Evolutionary conservation across 192 early-diverging fungal species (phyloP), one percentile per base, ranked within the genome.

Genomic region (Backusella westeae): DNA sequence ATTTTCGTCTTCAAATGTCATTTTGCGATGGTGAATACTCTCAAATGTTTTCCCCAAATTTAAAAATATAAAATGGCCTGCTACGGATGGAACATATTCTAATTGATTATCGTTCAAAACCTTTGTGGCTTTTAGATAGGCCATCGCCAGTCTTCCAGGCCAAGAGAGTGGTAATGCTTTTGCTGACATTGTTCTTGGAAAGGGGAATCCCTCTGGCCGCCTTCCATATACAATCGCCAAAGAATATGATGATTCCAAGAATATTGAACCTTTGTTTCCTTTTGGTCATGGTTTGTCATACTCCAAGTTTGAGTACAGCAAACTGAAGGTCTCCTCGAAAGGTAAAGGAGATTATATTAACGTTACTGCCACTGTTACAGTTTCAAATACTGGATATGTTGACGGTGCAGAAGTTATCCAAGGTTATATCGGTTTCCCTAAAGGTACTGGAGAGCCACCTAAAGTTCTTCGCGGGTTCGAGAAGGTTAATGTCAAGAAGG

Each of bases 241-340:
- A 15, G 69, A 77, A 15, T 19, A 26, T 7, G 49, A 67, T 8
- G 86, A 92, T 46, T 70, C 69, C 17, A 79, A 79, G 41, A 80
- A 78, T 34, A 86, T 91, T 75, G 63, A 67, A 19, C 89, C 88
- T 69, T 39, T 87, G 44, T 91, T 87, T 67, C 75, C 46, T 19
- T 92, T 92, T 74, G 91, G 90, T 14, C 82, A 85, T 73, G 91
- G 91, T 72, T 74, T 92, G 8, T 93, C 91, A 12, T 92, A 92
- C 83, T 89, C 91, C 29, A 82, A 23, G 15, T 92, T 92, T 76
- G 56, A 53, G 0, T 92, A 92, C 72, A 73, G 73, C 26, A 53
- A 84, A 12, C 39, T 89, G 8, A 41, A 41, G 8, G 49, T 80
- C 38, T 36, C 63, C 17, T 21, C 69, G 7, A 38, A 79, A 42